Evolutionary conservation across 345 rosid genomes (phyloP).

Genomic region (Cardamine occulta): DNA sequence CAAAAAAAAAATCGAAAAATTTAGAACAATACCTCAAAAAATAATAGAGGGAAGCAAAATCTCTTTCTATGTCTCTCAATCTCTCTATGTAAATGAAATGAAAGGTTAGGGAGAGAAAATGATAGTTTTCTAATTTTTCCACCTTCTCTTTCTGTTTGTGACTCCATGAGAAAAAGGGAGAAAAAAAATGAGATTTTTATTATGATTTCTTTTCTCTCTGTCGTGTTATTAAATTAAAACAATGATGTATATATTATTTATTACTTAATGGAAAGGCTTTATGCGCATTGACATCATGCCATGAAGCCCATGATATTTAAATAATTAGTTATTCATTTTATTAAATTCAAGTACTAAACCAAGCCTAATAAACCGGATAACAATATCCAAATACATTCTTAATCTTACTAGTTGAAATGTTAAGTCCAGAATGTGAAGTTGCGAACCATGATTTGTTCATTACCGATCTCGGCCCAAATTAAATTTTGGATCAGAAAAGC

Average conservation of each 20-base stretch:
- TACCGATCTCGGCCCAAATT: slow-evolving; percentile 1
- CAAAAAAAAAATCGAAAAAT: neutral
- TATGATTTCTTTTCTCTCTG: neutral
- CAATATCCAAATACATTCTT: neutral
- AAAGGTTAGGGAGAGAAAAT: slow-evolving; percentile 31
- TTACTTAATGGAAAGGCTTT: slow-evolving; percentile 23
- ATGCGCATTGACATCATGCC: slow-evolving; percentile 23
- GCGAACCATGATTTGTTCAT: neutral
- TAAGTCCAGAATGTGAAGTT: too few species aligned
- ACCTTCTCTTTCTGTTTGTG: slow-evolving; percentile 25
- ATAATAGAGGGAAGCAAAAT: neutral
- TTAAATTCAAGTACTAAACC: neutral
- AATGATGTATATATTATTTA: neutral
- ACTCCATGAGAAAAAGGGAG: neutral
- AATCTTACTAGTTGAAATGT: neutral
- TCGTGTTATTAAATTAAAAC: slow-evolving; percentile 26
- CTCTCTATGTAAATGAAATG: slow-evolving; percentile 39
- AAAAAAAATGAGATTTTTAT: neutral
- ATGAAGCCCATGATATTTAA: neutral
- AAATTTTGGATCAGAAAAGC: neutral
- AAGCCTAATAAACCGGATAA: neutral
- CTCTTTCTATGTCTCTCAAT: slow-evolving; percentile 23
- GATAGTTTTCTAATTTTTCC: slow-evolving; percentile 32
- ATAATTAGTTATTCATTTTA: neutral
- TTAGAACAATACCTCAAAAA: neutral